Percentiles rank a stretch among this genome's conserved stretches.
These are phyloP conservation scores for Rhodotorula sp. DNA, from an alignment of 1,284 basidiomycete species.

Conservation along the genomic window DNA sequence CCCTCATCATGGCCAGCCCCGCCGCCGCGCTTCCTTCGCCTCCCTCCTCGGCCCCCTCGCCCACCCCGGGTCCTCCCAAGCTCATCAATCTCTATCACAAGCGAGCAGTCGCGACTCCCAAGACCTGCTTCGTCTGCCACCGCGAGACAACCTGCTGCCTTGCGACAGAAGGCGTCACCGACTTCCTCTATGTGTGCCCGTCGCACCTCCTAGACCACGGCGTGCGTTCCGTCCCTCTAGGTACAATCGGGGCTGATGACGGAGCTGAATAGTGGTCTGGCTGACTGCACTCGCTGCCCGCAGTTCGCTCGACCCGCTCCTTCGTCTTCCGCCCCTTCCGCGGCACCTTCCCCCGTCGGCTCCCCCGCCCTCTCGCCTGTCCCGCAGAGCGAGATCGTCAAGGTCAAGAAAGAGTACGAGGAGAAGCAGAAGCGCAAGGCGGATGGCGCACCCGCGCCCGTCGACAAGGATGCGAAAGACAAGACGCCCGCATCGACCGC, in stretches of 20 bases:
- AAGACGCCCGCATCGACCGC: conserved; percentile 15
- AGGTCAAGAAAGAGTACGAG: conserved; percentile 38
- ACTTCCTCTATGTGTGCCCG: conserved; percentile 35
- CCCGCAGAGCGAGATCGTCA: conserved; percentile 37
- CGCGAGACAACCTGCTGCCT: conserved; percentile 34
- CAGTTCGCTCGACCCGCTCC: conserved; percentile 40
- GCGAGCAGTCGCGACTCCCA: conserved; percentile 24
- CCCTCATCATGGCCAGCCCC: not conserved
- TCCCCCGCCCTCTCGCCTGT: conserved; percentile 8
- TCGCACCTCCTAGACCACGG: conserved; percentile 35
- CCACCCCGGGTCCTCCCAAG: conserved; percentile 20
- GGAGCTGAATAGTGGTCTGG: too few species aligned
- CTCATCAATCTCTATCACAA: conserved; percentile 34
- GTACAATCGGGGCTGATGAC: not conserved
- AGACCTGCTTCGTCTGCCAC: conserved; percentile 34
- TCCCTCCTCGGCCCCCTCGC: not conserved
- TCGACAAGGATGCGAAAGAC: not conserved
- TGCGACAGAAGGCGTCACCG: conserved; percentile 29
- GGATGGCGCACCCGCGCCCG: not conserved
- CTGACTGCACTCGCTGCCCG: not conserved
- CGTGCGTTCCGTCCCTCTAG: conserved; percentile 14
- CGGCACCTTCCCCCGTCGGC: not conserved
- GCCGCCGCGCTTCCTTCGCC: not conserved
- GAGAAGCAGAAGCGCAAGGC: conserved; percentile 33
- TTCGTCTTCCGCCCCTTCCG: not conserved